Base-by-base conservation (phyloP, 2,329 filamentous ascomycete genomes). In the Graphilbum fragrans region DNA sequence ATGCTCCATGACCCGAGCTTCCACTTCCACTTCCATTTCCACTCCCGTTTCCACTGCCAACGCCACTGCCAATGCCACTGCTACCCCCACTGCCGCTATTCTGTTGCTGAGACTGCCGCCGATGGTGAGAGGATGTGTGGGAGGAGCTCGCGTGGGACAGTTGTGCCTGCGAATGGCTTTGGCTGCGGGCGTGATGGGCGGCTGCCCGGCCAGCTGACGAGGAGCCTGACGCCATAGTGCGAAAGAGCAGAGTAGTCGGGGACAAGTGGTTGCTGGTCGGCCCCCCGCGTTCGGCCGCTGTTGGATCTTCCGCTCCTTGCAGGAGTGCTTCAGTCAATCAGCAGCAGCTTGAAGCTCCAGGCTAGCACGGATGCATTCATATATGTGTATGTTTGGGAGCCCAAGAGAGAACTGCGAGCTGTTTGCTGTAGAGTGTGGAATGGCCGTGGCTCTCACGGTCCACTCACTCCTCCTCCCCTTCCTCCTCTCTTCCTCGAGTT, bases 61-160 rank as follows among this genome's bases (percentile, higher is more conserved):
- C 14, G 32, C 39, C 18, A 22, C 20, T 16, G 20, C 37, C n/a
- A 16, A 16, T 9, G n/a, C 29, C 20, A 18, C 29, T 23, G 4
- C 29, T n/a, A 9, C 35, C 35, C 21, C 21, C 34, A 20, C 42
- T 35, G 40, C 38, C 37, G 42, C 38, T 39, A 40, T 44, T 21
- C 17, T 25, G 32, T 17, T 39, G 41, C 31, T 38, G 41, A 31
- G 23, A 18, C 11, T 20, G 22, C 31, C 25, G 22, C 11, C 20
- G 33, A 23, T 21, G 22, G 17, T 19, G 20, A 14, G 33, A 18
- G 10, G 25, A 27, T 33, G 23, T 20, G 20, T 14, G 19, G 11
- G 33, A 35, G 33, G 33, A 35, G 33, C 33, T 35, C 29, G 29
- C 6, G 6, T 31, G 29, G 5, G 14, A 16, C 29, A 16, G 29